A percentile compares a stretch with the other conserved stretches of the same genome.
Conservation (phyloP, 2,329 filamentous ascomycete species). For the Pseudonectria buxi region DNA sequence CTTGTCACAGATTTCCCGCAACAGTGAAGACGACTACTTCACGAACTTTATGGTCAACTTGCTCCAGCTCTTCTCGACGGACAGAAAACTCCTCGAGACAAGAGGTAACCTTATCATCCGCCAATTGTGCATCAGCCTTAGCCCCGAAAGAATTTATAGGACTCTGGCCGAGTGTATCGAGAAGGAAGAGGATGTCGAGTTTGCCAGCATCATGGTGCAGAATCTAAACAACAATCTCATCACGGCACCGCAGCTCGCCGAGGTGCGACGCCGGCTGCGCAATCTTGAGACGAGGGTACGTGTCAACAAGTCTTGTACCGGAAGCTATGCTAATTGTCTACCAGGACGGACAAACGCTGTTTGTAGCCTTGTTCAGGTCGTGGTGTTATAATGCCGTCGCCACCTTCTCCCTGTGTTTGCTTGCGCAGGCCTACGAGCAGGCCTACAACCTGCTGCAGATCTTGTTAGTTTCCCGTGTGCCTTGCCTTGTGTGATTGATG, state of each 20-base stretch:
- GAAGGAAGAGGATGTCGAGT: constrained; percentile 96
- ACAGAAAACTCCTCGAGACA: constrained; percentile 82
- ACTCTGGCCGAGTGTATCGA: constrained; percentile 95
- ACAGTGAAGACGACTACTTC: constrained; percentile 96
- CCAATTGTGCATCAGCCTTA: constrained; percentile 86
- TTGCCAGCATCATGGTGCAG: constrained; percentile 99
- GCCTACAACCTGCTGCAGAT: constrained; percentile 94
- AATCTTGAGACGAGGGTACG: constrained; percentile 79
- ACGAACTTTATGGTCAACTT: constrained; percentile 97
- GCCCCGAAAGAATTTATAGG: constrained; percentile 89
- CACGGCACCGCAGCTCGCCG: constrained; percentile 87
- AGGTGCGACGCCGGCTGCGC: constrained; percentile 80
- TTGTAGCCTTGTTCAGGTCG: constrained; percentile 86
- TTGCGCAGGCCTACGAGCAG: constrained; percentile 96
- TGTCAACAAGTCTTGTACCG: neutral
- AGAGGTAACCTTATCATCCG: constrained; percentile 94
- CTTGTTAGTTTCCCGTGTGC: constrained; percentile 53
- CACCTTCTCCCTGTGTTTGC: constrained; percentile 89
- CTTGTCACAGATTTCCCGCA: constrained; percentile 89
- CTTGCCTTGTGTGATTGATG: neutral
- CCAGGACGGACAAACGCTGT: constrained; percentile 89
- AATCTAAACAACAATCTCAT: constrained; percentile 99
- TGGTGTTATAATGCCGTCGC: constrained; percentile 99
- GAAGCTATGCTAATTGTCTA: constrained; percentile 6
- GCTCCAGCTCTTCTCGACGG: constrained; percentile 89